Conservation (phyloP, 2,329 filamentous ascomycete species). For the Phialophora tarda region DNA sequence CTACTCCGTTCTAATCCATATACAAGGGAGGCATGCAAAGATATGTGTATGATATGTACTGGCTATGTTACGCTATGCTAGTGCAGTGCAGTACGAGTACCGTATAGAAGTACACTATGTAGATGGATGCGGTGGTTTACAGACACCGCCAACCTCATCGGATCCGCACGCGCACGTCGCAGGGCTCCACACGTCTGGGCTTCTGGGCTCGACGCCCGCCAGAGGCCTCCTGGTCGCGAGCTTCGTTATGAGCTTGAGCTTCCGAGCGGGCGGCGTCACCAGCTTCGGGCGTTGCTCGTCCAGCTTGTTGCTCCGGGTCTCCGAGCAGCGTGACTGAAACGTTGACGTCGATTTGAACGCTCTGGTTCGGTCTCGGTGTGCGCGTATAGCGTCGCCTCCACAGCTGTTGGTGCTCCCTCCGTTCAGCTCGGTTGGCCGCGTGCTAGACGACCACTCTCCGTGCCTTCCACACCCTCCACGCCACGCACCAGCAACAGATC, state of each 20-base stretch:
- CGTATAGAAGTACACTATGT: neutral
- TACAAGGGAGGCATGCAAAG: too few species aligned
- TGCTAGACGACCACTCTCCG: conserved; percentile 71
- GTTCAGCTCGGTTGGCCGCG: conserved; percentile 3
- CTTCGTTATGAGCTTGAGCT: neutral
- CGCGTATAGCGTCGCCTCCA: neutral
- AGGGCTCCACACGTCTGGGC: neutral
- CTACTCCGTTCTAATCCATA: too few species aligned
- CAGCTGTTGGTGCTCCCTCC: neutral
- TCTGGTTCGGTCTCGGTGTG: neutral
- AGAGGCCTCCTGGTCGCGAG: neutral
- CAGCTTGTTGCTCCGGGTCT: neutral
- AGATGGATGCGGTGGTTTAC: neutral
- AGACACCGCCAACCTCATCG: neutral
- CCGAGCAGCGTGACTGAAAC: conserved; percentile 13
- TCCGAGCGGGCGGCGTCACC: neutral
- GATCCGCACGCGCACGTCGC: conserved; percentile 8
- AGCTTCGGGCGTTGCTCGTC: neutral
- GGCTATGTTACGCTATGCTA: neutral
- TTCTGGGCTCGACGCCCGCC: neutral
- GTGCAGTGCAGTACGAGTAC: neutral
- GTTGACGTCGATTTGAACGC: conserved; percentile 15
- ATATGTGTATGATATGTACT: too few species aligned
- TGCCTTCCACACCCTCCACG: conserved; percentile 84
- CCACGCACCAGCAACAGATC: conserved; percentile 72